phyloP scores from a whole-genome alignment of 371 early-diverging fungal genomes.

The Rhizopus sp. region DNA sequence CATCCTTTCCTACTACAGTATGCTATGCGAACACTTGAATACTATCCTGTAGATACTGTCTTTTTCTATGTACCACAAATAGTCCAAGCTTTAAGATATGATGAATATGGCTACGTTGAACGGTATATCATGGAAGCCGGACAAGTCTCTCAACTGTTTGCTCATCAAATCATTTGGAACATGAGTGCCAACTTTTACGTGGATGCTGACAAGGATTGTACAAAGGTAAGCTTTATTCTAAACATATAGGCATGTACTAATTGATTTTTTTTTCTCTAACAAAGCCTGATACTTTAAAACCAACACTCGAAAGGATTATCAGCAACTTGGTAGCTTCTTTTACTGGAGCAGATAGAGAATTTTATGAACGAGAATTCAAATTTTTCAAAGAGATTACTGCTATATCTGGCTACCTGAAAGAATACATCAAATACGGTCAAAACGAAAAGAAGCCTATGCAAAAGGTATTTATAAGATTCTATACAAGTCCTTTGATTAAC shows the following conservation, averaged over 20 bases:
- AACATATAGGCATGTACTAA: neutral
- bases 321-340: constrained; percentile 74
- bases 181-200: constrained; percentile 97
- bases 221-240: constrained; percentile 43
- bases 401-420: constrained; percentile 97
- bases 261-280: neutral
- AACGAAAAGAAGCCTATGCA: constrained; percentile 90
- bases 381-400: constrained; percentile 95
- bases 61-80: constrained; percentile 99
- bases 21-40: constrained; percentile 86
- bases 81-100: constrained; percentile 96
- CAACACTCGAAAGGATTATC: constrained; percentile 85
- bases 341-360: constrained; percentile 85
- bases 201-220: constrained; percentile 77
- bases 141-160: constrained; percentile 90
- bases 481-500: neutral
- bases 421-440: constrained; percentile 91
- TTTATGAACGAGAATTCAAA: constrained; percentile 92
- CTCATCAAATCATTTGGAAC: constrained; percentile 99
- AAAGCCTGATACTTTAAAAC: constrained; percentile 79
- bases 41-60: constrained; percentile 90
- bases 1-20: constrained; percentile 92
- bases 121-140: constrained; percentile 93
- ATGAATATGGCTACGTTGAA: constrained; percentile 86
- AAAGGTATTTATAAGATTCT: constrained; percentile 38